phyloP scores from a whole-genome alignment of 23 red algal species.

The Agarophyton chilense region DNA sequence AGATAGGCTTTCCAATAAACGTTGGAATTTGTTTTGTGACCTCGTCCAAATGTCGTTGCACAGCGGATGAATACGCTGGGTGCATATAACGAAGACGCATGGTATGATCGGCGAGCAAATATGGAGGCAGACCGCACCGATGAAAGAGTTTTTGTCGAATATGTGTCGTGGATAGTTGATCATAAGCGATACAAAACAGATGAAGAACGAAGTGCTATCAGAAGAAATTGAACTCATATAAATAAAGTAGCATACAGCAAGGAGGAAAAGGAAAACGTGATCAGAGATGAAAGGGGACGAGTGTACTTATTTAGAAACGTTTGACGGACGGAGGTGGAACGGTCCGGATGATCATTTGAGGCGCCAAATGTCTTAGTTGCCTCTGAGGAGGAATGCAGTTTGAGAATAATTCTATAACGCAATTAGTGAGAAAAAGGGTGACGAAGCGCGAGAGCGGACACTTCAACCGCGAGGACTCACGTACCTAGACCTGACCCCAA shows the following conservation, averaged over 20 bases:
- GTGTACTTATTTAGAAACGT: not conserved
- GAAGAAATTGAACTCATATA: not conserved
- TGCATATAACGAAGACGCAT: slow-evolving; percentile 75
- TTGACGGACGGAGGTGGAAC: not conserved
- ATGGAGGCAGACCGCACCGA: slow-evolving; percentile 22
- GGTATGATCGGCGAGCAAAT: slow-evolving; percentile 53
- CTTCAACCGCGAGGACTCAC: no score
- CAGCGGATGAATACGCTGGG: slow-evolving; percentile 56
- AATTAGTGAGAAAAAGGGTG: not conserved
- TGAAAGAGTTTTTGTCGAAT: not conserved
- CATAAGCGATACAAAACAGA: not conserved
- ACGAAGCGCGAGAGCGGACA: no score
- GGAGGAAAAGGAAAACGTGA: not conserved
- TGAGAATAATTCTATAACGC: no score
- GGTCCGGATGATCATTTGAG: not conserved
- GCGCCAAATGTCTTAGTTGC: not conserved
- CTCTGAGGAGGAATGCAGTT: not conserved
- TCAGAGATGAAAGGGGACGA: not conserved
- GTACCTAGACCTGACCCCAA: no score
- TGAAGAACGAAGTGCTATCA: not conserved
- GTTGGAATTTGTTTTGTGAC: slow-evolving; percentile 42
- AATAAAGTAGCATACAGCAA: not conserved
- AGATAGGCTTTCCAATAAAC: slow-evolving; percentile 74
- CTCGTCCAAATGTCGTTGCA: slow-evolving; percentile 49
- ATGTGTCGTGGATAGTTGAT: not conserved